These are phyloP conservation scores for Oryza punctata DNA, from an alignment of 176 grass and related monocot genomes.

Conservation along the genomic window DNA sequence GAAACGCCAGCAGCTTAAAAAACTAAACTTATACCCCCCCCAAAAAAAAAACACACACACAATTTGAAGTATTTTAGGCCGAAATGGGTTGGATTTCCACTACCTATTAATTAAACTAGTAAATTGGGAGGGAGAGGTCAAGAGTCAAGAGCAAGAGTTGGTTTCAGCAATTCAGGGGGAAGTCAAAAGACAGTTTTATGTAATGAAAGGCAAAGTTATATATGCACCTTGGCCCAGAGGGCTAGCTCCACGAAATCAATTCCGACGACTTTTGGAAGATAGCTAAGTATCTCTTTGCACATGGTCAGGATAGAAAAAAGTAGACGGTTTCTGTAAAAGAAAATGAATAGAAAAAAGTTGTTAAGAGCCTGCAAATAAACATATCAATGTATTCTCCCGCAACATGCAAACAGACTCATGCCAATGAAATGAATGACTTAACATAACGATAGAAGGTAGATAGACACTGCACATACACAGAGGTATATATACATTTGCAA, in stretches of 20 bases:
- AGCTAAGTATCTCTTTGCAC: conserved; percentile 88
- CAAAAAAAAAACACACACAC: too few relatives aligned
- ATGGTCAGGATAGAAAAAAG: conserved; percentile 95
- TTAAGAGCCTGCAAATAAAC: conserved; percentile 9
- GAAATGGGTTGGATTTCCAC: background rate
- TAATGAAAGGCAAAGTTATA: conserved; percentile 18
- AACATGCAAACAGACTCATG: conserved; percentile 27
- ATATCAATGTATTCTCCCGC: conserved; percentile 8
- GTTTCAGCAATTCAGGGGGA: background rate
- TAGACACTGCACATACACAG: background rate
- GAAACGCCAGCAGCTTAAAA: background rate
- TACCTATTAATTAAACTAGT: conserved; percentile 1
- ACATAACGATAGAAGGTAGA: background rate
- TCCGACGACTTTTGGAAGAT: conserved; percentile 89
- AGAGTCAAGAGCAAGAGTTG: background rate
- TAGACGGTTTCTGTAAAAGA: conserved; percentile 73
- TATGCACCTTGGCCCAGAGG: conserved; percentile 93
- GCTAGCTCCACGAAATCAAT: conserved; percentile 98
- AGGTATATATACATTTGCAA: background rate
- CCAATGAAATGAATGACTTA: conserved; percentile 11
- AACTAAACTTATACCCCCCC: background rate
- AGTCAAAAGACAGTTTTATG: conserved; percentile 7
- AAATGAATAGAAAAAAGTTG: conserved; percentile 38
- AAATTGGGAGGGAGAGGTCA: background rate
- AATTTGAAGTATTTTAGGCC: background rate